Base-by-base conservation (phyloP, 495 filamentous ascomycete species). In the Hypoxylon trugodes region DNA sequence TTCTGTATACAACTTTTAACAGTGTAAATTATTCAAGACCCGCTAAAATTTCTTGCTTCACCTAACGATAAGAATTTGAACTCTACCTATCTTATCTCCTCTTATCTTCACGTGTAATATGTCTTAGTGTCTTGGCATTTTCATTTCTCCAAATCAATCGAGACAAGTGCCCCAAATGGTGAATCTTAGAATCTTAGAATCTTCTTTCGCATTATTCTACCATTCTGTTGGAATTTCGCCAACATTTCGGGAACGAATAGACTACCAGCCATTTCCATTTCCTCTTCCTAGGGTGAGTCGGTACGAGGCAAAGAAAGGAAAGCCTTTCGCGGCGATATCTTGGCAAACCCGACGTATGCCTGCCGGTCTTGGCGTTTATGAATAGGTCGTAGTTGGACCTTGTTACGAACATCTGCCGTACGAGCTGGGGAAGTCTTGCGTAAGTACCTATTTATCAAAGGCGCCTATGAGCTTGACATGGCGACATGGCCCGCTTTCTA, bases 371-470 rank as follows among this genome's bases (percentile, higher is more conserved):
- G 62, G 62, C 56, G 37, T 56, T 55, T 30, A 30, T 35, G 35
- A 45, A 4, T 16, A 42, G 58, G 16, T 40, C 41, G 25, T 51
- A 37, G 47, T 28, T 53, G 32, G 64, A 53, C 45, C 51, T 50
- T 50, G 37, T 42, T 36, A 24, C 60, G 50, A 55, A 32, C 33
- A 59, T 64, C 46, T 58, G 54, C 47, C 42, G 38, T 55, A 24
- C 21, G 35, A 40, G 15, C 46, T 22, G 43, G 47, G 36, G 32
- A 61, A 66, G 63, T 61, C 57, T 49, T 66, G 41, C 40, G 51
- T 46, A 66, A 66, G 63, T 61, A 61, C 46, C 63, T 66, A 65
- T 65, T 54, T 65, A 65, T 65, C 61, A 53, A 26, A 53, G 40
- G 36, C 47, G 48, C 59, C 40, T 49, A 16, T 38, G 36, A 49